Evolutionary conservation across 1,284 basidiomycete species (phyloP), one percentile per base, ranked within the genome.

Genomic region (Violaceomyces palustris): DNA sequence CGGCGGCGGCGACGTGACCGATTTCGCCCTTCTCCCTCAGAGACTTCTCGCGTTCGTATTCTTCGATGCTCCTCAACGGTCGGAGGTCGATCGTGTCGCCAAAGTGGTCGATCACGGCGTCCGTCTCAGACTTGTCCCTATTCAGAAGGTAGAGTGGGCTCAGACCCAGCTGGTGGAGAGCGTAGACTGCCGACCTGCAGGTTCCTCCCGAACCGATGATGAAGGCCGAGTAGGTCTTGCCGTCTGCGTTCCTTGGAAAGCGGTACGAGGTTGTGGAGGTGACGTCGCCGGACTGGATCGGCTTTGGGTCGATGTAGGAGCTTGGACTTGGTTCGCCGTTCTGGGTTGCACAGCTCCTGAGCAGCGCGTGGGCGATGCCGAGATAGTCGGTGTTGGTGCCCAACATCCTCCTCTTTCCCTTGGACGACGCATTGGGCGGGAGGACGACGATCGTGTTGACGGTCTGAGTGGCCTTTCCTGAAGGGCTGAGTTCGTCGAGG

Each of bases 131-230:
- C 6, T 39, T 45, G 35, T 63, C 61, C 11, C 61, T 35, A 26
- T 63, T 63, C 19, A 64, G 40, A 18, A 64, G 44, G 22, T 64
- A 64, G 29, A 64, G 47, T 11, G 58, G 61, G 17, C 39, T 45
- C 3, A 64, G 42, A 10, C 49, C 48, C 8, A 64, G 42, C 36
- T 61, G 52, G 14, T 37, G 35, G 2, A 60, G 37, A 2, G 61
- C 61, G 33, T 56, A 64, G n/a, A 61, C 57, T 6, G 61, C 52
- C 3, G 57, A 61, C 6, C 61, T 37, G 29, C 58, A 61, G 6
- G 61, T 64, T 6, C 59, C 61, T 1, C 61, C 61, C 2, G 59
- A 57, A n/a, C 61, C 61, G 41, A 62, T 59, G 43, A 64, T 61
- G 33, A 64, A 59, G 0, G 61, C 57, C 21, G 58, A 46, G 34